Conservation (phyloP, 2,329 filamentous ascomycete species). For the Rhexocercosporidium sp. region DNA sequence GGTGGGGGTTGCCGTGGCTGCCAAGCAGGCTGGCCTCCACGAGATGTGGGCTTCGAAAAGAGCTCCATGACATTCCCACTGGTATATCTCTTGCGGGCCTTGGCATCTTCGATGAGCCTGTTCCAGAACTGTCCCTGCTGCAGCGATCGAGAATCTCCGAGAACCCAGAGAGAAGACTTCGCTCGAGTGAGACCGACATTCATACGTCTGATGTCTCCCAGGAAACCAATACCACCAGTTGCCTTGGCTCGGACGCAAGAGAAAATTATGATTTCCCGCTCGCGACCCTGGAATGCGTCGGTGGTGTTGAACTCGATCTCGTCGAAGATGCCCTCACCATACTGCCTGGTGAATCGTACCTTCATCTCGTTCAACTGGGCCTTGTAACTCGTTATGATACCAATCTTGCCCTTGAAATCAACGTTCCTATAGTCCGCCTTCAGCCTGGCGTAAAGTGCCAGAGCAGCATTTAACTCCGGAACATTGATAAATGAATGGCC, state of each 20-base stretch:
- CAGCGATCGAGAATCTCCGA: conserved; percentile 88
- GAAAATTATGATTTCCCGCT: conserved; percentile 98
- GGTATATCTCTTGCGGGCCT: conserved; percentile 76
- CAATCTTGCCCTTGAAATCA: conserved; percentile 82
- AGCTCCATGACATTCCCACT: conserved; percentile 64
- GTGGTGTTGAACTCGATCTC: conserved; percentile 98
- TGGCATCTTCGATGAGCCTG: conserved; percentile 82
- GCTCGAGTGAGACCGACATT: conserved; percentile 97
- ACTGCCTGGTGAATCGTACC: conserved; percentile 72
- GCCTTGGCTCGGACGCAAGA: conserved; percentile 94
- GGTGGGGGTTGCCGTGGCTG: conserved; percentile 12
- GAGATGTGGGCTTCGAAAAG: conserved; percentile 53
- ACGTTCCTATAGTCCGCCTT: conserved; percentile 70
- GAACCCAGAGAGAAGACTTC: conserved; percentile 94
- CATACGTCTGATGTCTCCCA: conserved; percentile 98
- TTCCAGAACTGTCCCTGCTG: conserved; percentile 91
- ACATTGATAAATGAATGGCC: conserved; percentile 91
- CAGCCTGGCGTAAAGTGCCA: conserved; percentile 83
- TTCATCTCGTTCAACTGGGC: conserved; percentile 85
- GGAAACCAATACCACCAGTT: conserved; percentile 96
- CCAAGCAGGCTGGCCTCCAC: conserved; percentile 23
- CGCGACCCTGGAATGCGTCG: conserved; percentile 95
- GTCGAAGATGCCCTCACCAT: conserved; percentile 75
- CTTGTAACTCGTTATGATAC: conserved; percentile 98
- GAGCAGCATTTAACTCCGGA: conserved; percentile 83